Percentiles rank a stretch among this genome's conserved stretches.
These are phyloP conservation scores for Cudoniella acicularis DNA, from an alignment of 495 filamentous ascomycete species.

Conservation along the genomic window DNA sequence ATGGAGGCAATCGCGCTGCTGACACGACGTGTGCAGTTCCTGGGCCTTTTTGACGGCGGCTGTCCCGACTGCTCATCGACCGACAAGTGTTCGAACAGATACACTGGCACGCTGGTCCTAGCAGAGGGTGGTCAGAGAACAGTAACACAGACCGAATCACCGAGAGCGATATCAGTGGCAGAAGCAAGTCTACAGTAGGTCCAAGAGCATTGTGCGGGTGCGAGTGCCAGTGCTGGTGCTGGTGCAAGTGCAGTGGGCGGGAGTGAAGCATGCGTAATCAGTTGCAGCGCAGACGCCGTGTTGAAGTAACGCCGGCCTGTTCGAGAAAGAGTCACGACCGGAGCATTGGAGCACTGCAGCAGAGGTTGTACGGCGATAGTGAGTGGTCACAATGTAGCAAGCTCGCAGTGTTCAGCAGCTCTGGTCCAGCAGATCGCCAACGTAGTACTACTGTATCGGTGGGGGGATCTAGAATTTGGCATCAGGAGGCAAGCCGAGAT, in stretches of 20 bases:
- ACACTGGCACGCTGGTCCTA: neutral
- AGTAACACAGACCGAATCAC: neutral
- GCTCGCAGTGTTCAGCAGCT: too few species aligned
- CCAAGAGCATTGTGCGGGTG: too few species aligned
- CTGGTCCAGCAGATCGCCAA: too few species aligned
- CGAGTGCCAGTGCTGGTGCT: neutral
- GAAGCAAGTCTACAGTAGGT: too few species aligned
- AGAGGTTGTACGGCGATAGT: neutral
- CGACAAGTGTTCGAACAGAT: neutral
- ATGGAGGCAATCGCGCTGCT: neutral
- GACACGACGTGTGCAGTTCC: neutral
- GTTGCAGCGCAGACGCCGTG: neutral
- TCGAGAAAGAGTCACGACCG: neutral
- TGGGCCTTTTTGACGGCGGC: neutral
- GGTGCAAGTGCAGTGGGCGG: neutral
- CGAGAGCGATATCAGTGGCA: too few species aligned
- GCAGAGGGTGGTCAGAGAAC: conserved; percentile 2
- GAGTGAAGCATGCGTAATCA: neutral
- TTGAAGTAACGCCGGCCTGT: neutral
- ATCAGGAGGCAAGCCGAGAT: neutral
- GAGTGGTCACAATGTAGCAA: neutral
- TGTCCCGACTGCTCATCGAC: neutral
- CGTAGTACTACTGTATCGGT: too few species aligned
- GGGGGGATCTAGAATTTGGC: too few species aligned
- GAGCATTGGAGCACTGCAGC: too few species aligned